Conservation (phyloP, 2,329 filamentous ascomycete species). For the Ophiostoma sp. region DNA sequence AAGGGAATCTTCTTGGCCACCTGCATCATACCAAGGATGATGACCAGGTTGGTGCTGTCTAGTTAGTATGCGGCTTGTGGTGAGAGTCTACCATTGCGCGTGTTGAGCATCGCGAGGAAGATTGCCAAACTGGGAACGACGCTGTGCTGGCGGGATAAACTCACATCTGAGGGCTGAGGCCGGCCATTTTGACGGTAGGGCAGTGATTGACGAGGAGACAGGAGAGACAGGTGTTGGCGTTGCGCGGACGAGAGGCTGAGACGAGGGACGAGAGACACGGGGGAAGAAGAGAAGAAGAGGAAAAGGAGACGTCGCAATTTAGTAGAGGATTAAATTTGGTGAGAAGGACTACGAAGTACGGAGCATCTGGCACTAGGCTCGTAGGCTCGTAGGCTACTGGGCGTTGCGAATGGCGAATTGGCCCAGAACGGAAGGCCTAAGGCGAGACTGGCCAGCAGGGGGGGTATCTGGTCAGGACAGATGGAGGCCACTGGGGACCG, state of each 20-base stretch:
- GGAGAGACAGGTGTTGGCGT: background rate
- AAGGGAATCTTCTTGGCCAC: constrained; percentile 93
- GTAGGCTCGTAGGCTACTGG: no score
- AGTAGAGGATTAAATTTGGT: background rate
- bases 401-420: background rate
- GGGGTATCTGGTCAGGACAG: background rate
- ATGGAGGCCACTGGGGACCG: background rate
- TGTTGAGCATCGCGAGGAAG: background rate
- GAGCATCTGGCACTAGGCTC: no score
- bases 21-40: constrained; percentile 98
- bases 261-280: background rate
- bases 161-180: constrained; percentile 60
- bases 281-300: background rate
- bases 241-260: background rate
- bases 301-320: constrained; percentile 14
- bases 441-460: background rate
- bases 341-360: background rate
- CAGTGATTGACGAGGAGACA: background rate
- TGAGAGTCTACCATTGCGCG: background rate
- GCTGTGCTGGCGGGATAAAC: constrained; percentile 29
- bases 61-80: constrained; percentile 25
- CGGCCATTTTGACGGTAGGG: constrained; percentile 47
- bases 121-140: no score
- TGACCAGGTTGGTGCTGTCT: constrained; percentile 76
- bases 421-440: background rate